These are phyloP conservation scores for Trypanosoma caninum DNA, from an alignment of 208 protist species.

Conservation along the genomic window DNA sequence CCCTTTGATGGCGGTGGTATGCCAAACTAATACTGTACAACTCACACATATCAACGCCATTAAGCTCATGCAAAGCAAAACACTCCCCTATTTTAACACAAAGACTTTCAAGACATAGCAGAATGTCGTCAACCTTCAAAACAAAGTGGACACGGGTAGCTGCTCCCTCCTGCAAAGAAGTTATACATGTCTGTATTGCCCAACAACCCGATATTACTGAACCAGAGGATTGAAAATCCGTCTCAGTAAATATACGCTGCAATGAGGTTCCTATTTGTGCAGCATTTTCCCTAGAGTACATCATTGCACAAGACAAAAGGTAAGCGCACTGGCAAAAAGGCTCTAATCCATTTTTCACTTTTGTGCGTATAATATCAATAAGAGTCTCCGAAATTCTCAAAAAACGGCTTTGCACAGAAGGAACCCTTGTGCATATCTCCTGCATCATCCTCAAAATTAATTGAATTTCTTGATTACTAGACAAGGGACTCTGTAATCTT, in stretches of 20 bases:
- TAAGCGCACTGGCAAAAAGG: constrained; percentile 11
- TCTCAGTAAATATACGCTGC: constrained; percentile 3
- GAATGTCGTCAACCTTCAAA: background rate
- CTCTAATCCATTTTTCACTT: constrained; percentile 15
- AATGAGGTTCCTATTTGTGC: constrained; percentile 6
- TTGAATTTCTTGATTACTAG: constrained; percentile 2
- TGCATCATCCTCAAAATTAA: constrained; percentile 15
- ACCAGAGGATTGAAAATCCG: constrained; percentile 9
- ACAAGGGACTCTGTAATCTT: constrained; percentile 5
- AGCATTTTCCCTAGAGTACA: background rate
- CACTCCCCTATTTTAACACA: constrained; percentile 7
- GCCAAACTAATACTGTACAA: constrained; percentile 9
- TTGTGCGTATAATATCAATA: constrained; percentile 9
- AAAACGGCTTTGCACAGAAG: constrained; percentile 14
- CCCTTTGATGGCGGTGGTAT: constrained; percentile 20
- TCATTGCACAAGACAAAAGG: constrained; percentile 10
- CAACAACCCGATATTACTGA: constrained; percentile 24
- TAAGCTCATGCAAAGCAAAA: constrained; percentile 10
- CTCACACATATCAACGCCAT: constrained; percentile 7
- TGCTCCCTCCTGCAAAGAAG: background rate
- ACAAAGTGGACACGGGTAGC: background rate
- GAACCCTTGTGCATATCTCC: constrained; percentile 19
- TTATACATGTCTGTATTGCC: constrained; percentile 21
- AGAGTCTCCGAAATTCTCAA: constrained; percentile 2
- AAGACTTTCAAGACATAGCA: constrained; percentile 10